Evolutionary conservation across 140 eudicot species (phyloP), one percentile per base, ranked within the genome.

Genomic region (Ambrosia hybrid): DNA sequence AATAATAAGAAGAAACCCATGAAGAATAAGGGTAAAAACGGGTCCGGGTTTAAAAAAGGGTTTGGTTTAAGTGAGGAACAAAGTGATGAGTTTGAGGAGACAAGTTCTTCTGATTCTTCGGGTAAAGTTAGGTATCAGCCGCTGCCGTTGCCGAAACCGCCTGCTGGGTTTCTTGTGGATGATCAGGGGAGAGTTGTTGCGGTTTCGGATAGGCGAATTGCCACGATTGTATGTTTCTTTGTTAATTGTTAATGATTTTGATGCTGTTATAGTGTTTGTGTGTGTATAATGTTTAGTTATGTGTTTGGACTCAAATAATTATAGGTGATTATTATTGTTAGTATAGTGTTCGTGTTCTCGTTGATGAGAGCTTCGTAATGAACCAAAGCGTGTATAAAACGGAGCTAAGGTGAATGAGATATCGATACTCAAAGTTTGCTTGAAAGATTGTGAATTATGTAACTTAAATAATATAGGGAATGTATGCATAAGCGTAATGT

Each of bases 81-180:
- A 4, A 49, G 26, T 14, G 76, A 60, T 52, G 74, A 43, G 9
- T 17, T 12, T 66, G 85, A 59, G 43, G 64, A 17, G 69, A 51
- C 67, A 11, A 16, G 55, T 49, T 49, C 55, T 2, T 49, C 68
- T 2, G 13, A 68, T 37, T 52, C 66, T 0, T 57, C 78, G 17
- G 78, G 71, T 43, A 80, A 70, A 62, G 70, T n/a, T 16, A 60
- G 74, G 60, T 70, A 76, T 52, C 83, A 79, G 61, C 71, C 89
- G 6, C 39, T 84, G 76, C 86, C 92, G 33, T 75, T 92, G 70
- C 96, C 98, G 6, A 92, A 92, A 71, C 98, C 98, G 3, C 98
- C 98, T 0, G 98, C 98, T 38, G 98, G 98, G 6, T 93, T 93
- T 66, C 83, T 89, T 61, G 78, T 93, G 63, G 96, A 93, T 84